Percentiles rank a stretch among this genome's conserved stretches.
phyloP scores from a whole-genome alignment of 176 grass and related monocot genomes.

The Aegilops umbellulata region DNA sequence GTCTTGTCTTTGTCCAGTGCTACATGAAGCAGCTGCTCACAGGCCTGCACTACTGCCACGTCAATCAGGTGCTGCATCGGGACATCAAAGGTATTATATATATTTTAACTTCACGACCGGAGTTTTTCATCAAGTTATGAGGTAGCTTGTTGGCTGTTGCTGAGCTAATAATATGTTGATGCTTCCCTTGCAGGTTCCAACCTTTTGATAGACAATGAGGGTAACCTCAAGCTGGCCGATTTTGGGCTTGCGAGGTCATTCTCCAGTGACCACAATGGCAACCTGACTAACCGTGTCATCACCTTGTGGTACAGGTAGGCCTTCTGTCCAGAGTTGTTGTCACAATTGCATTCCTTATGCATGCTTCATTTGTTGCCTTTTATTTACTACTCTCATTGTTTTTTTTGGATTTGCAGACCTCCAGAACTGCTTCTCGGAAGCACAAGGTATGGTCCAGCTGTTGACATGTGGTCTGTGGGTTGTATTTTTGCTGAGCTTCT shows the following conservation, averaged over 20 bases:
- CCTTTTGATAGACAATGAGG: conserved; percentile 96
- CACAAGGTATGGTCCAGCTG: conserved; percentile 84
- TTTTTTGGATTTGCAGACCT: conserved; percentile 48
- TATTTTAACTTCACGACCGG: background rate
- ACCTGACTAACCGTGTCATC: conserved; percentile 93
- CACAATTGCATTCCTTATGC: background rate
- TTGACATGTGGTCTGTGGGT: conserved; percentile 98
- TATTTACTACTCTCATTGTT: background rate
- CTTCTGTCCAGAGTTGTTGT: background rate
- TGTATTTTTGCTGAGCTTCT: conserved; percentile 98
- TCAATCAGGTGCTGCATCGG: conserved; percentile 92
- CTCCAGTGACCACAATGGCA: conserved; percentile 81
- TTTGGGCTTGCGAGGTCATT: conserved; percentile 94
- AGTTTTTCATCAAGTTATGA: background rate
- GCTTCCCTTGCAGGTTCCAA: conserved; percentile 63
- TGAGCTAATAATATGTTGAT: conserved; percentile 9
- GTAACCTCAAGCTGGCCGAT: conserved; percentile 95
- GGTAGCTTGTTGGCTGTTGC: background rate
- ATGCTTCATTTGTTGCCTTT: background rate
- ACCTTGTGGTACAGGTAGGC: conserved; percentile 92
- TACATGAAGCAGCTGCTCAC: conserved; percentile 98
- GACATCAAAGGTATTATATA: conserved; percentile 89
- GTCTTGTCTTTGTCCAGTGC: conserved; percentile 26
- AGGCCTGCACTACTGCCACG: conserved; percentile 88
- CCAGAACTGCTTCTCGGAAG: conserved; percentile 87